phyloP scores from a whole-genome alignment of 2,329 filamentous ascomycete genomes.

The Stagonosporopsis cucurbitacearum region DNA sequence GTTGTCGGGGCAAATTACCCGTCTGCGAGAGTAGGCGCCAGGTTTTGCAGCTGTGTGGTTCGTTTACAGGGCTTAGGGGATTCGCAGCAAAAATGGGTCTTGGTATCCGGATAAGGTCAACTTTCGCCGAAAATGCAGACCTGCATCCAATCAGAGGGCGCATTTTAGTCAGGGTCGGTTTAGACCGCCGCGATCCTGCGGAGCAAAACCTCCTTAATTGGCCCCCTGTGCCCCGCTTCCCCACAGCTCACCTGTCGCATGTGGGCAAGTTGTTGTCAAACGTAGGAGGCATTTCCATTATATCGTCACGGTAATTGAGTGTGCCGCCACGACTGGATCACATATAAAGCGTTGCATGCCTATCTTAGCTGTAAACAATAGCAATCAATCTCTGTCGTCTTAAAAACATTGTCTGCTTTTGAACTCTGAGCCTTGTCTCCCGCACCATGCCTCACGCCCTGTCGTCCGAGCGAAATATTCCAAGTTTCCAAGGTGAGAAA shows the following conservation, averaged over 20 bases:
- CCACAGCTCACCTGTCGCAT: conserved; percentile 25
- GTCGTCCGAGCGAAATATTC: conserved; percentile 29
- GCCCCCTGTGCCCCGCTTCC: conserved; percentile 22
- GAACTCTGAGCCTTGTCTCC: background rate
- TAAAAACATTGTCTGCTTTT: background rate
- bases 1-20: conserved; percentile 34
- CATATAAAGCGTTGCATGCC: background rate
- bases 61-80: conserved; percentile 24
- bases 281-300: conserved; percentile 1
- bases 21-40: conserved; percentile 11
- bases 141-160: background rate
- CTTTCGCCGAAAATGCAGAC: background rate
- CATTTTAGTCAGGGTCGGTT: conserved; percentile 28
- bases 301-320: background rate
- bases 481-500: conserved; percentile 37
- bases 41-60: conserved; percentile 19
- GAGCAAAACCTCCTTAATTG: conserved; percentile 16
- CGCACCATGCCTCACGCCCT: conserved; percentile 44
- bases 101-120: background rate
- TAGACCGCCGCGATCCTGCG: background rate
- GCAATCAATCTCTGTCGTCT: too few species aligned
- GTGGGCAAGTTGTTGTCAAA: conserved; percentile 19
- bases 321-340: background rate
- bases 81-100: conserved; percentile 2
- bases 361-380: background rate